Conservation (phyloP, 305 asterid genomes). For the Ajuga reptans region DNA sequence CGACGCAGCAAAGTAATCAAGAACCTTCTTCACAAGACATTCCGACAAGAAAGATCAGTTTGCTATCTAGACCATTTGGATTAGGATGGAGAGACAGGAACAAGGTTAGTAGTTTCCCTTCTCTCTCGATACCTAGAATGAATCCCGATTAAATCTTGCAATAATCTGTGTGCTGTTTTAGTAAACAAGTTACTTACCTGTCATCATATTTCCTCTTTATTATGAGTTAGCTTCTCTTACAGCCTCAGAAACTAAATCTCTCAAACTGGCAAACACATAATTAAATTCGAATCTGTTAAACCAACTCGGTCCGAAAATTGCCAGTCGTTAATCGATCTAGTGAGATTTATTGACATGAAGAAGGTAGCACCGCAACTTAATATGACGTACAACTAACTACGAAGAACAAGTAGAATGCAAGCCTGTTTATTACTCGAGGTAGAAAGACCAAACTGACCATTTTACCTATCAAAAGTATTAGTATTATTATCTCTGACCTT, state of each 20-base stretch:
- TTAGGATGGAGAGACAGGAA: slow-evolving; percentile 85
- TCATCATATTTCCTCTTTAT: background rate
- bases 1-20: slow-evolving; percentile 53
- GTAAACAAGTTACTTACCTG: background rate
- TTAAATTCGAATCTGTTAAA: background rate
- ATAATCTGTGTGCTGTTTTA: background rate
- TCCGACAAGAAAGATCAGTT: slow-evolving; percentile 65
- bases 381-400: too few relatives aligned
- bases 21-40: slow-evolving; percentile 54
- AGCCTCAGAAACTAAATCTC: background rate
- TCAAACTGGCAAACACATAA: background rate
- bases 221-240: too few relatives aligned
- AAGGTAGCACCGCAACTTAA: too few relatives aligned
- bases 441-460: too few relatives aligned
- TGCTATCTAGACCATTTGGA: slow-evolving; percentile 83
- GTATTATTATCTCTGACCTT: too few relatives aligned
- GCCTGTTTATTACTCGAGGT: too few relatives aligned
- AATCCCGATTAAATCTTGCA: background rate
- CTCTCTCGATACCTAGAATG: background rate
- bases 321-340: too few relatives aligned
- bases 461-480: too few relatives aligned
- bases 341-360: too few relatives aligned
- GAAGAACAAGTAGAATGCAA: too few relatives aligned
- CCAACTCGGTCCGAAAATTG: too few relatives aligned
- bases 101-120: slow-evolving; percentile 44